Evolutionary conservation across 768 basidiomycete genomes (phyloP).

Genomic region (Pulveroboletus frians): DNA sequence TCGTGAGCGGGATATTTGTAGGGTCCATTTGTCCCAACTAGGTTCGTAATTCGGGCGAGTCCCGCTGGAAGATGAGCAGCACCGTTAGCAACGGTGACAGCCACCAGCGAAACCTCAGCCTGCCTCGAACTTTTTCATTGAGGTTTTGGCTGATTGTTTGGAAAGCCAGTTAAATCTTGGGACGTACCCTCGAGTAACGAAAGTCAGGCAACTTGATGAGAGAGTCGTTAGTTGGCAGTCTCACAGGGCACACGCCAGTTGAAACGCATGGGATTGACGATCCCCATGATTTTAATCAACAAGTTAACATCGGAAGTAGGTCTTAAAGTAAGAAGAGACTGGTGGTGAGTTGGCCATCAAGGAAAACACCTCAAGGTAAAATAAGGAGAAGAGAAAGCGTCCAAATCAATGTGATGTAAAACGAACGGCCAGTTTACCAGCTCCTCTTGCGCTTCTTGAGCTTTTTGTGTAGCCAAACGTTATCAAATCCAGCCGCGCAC

Average conservation of each 20-base stretch:
- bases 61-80: too few relatives aligned
- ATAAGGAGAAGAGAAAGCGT: not conserved
- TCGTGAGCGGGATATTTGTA: too few relatives aligned
- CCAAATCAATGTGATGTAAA: not conserved
- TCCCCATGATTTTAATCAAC: not conserved
- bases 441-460: not conserved
- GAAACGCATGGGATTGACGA: not conserved
- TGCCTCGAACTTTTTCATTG: too few relatives aligned
- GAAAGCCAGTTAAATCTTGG: not conserved
- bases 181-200: not conserved
- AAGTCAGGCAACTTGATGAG: too few relatives aligned
- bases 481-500: constrained; percentile 5
- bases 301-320: not conserved
- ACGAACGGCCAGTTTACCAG: not conserved
- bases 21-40: too few relatives aligned
- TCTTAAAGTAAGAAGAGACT: not conserved
- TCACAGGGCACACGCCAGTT: not conserved
- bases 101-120: too few relatives aligned
- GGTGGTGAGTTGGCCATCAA: not conserved
- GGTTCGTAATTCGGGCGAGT: too few relatives aligned
- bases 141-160: not conserved
- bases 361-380: not conserved
- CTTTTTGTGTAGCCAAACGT: too few relatives aligned
- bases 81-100: too few relatives aligned
- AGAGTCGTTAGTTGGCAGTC: too few relatives aligned